phyloP scores from a whole-genome alignment of 768 basidiomycete genomes.

The Phylloporus sp. region DNA sequence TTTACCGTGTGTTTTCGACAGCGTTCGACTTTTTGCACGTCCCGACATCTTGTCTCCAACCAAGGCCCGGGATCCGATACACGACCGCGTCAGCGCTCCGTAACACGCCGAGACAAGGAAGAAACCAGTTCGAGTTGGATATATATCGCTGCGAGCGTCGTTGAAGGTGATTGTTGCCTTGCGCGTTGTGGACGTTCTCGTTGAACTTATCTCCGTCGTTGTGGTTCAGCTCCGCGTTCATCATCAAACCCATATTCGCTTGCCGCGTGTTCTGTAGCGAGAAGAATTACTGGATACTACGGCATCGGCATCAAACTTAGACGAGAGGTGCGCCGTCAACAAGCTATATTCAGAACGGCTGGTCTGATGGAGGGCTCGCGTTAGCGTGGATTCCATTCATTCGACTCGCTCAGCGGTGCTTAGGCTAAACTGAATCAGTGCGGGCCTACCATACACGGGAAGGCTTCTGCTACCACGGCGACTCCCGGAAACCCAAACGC shows the following conservation, averaged over 20 bases:
- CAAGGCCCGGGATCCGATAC: constrained; percentile 1
- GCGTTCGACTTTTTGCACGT: not conserved
- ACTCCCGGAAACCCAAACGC: not conserved
- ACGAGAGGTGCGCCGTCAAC: constrained; percentile 5
- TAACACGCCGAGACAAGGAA: constrained; percentile 18
- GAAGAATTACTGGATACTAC: not conserved
- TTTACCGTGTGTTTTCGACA: not conserved
- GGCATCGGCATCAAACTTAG: not conserved
- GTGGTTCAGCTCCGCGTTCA: constrained; percentile 16
- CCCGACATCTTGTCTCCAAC: constrained; percentile 4
- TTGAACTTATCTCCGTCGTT: constrained; percentile 21
- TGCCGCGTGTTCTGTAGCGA: too few relatives aligned
- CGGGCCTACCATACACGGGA: not conserved
- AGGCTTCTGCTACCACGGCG: not conserved
- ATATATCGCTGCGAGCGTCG: too few relatives aligned
- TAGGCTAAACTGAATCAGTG: not conserved
- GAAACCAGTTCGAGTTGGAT: constrained; percentile 1
- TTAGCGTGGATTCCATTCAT: not conserved
- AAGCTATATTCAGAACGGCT: not conserved
- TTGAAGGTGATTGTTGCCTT: not conserved
- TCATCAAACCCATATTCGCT: not conserved
- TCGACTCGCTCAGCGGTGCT: not conserved
- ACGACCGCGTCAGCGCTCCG: constrained; percentile 2
- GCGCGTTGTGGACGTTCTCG: constrained; percentile 12
- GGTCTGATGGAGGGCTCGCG: not conserved